Conservation (phyloP, 1,139 yeast species). For the Pichia sp. region DNA sequence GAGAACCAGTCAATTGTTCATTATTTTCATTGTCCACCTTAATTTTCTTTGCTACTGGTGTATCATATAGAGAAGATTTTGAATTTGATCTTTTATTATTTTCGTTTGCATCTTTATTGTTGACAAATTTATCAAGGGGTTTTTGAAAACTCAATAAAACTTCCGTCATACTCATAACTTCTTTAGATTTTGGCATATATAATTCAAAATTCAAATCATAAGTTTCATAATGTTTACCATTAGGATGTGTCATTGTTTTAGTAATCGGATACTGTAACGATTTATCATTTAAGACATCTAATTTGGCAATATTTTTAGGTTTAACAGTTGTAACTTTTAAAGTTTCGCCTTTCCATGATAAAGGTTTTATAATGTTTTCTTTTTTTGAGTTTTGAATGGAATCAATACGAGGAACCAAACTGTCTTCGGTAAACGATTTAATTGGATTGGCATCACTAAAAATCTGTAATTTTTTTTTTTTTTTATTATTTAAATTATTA, state of each 20-base stretch:
- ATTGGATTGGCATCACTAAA: conserved; percentile 6
- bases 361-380: conserved; percentile 55
- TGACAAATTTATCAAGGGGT: background rate
- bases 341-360: conserved; percentile 65
- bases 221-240: conserved; percentile 58
- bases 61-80: background rate
- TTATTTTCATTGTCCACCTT: background rate
- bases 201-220: conserved; percentile 57
- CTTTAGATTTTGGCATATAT: conserved; percentile 39
- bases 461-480: conserved; percentile 19
- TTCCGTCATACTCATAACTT: conserved; percentile 9
- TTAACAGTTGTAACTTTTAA: conserved; percentile 27
- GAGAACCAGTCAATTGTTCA: background rate
- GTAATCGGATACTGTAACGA: conserved; percentile 24
- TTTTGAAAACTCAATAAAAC: conserved; percentile 10
- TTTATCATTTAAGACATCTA: conserved; percentile 22
- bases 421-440: background rate
- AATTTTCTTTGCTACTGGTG: conserved; percentile 10
- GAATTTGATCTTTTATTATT: background rate
- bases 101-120: background rate
- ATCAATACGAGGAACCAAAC: conserved; percentile 36
- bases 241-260: conserved; percentile 41
- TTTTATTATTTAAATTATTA: background rate
- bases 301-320: conserved; percentile 17
- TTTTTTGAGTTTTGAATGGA: conserved; percentile 47